Base-by-base conservation (phyloP, 2,329 filamentous ascomycete genomes). In the Paramyrothecium roridum region DNA sequence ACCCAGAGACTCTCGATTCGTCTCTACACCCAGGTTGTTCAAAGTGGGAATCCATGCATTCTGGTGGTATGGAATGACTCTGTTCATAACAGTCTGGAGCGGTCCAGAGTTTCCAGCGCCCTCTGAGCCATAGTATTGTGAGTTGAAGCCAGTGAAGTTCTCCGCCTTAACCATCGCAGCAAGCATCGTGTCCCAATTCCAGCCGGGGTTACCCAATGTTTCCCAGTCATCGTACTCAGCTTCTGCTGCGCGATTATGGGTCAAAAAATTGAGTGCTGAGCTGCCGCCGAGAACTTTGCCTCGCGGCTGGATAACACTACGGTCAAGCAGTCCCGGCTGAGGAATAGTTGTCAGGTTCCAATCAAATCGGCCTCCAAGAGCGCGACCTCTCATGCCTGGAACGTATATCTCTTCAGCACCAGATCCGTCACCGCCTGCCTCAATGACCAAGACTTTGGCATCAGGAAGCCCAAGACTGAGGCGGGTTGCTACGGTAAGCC, bases 241-340 rank as follows among this genome's bases (percentile, higher is more conserved):
- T 37, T 63, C 69, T 50, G 70, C 73, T 8, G 74, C 79, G 33
- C 78, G 73, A 53, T 75, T 76, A 72, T 75, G 77, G 50, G 82
- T 79, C 79, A 85, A 81, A 58, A 80, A 82, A 59, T 86, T 86
- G 50, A 87, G 75, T 0, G 80, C 80, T 17, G 78, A 82, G 8
- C 85, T 84, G 8, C 87, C 87, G 19, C 87, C 87, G 0, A 90
- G 74, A 1, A 83, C 79, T 55, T 70, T 77, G 8, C 78, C 78
- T 16, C 76, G 65, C 1, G 73, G 70, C 71, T 72, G 78, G 11
- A 70, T 61, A 21, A 80, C 61, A 26, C 52, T 65, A 48, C 79
- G 72, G 1, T 77, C 72, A 2, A 60, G 66, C 3, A 77, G 64
- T 2, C 69, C 69, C 19, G 59, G 53, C 58, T 78, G 76, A 7